Evolutionary conservation across 129 eudicot genomes (phyloP), one percentile per base, ranked within the genome.

Genomic region (Cynara cardunculus): DNA sequence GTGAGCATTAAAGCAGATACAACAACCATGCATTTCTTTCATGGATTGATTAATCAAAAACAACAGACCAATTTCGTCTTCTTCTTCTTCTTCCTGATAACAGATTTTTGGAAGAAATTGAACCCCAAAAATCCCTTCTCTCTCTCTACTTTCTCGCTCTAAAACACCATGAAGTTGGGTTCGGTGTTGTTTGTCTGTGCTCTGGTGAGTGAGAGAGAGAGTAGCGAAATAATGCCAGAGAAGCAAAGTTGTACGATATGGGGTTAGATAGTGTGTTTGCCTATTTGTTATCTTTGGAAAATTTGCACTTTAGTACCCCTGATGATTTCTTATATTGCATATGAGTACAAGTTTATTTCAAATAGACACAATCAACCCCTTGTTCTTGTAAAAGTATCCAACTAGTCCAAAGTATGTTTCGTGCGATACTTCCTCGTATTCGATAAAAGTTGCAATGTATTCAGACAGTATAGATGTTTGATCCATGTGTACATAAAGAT

Each of bases 151-250:
- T 61, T 80, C 77, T 71, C 83, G 71, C 76, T 79, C 76, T 70
- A 79, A 9, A 70, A 70, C 64, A 32, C 32, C 26, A 30, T 31
- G 80, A 14, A 65, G 61, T 30, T 44, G 62, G 69, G 64, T 69
- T 79, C 53, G 69, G 85, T 82, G 75, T 46, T 10, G 66, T 69
- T 75, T 75, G 80, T 82, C 41, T 32, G 77, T 82, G 81, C 44
- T 32, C 18, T 49, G 77, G 5, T 61, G 67, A 75, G 25, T 21
- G 79, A 14, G 75, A 2, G 76, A 10, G 67, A 0, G 69, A n/a
- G 82, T 16, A 16, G 7, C 28, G 61, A 68, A 32, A 30, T 7
- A 41, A 75, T 46, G 81, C 24, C 80, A 81, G 81, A 69, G 76
- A 69, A 81, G 85, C 77, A 75, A 75, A 75, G 84, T 74, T 7